Percentiles rank a stretch among this genome's conserved stretches.
phyloP scores from a whole-genome alignment of 139 green algal genomes.

The Asterochloris erici region DNA sequence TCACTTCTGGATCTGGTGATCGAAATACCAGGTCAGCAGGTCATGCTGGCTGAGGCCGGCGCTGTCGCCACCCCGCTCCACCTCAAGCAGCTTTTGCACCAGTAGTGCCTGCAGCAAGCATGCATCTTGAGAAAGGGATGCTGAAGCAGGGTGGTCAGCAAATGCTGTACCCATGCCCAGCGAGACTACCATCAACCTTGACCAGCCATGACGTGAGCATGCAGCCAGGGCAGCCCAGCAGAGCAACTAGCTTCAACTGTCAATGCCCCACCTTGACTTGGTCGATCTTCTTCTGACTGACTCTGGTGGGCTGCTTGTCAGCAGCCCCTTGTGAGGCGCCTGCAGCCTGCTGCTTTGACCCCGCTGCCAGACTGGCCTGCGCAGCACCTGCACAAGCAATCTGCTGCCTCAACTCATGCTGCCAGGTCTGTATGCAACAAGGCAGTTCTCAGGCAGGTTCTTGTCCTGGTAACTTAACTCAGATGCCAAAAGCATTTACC shows the following conservation, averaged over 20 bases:
- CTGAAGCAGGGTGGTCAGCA: neutral
- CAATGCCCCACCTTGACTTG: conserved; percentile 63
- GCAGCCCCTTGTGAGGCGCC: neutral
- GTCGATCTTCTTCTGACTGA: conserved; percentile 70
- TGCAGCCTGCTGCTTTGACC: conserved; percentile 5
- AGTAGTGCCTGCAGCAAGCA: conserved; percentile 1
- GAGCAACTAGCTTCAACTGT: no score
- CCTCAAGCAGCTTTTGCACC: neutral
- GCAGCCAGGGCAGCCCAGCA: no score
- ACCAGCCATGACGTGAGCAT: neutral
- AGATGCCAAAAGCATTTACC: no score
- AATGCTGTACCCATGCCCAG: neutral
- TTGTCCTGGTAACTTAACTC: no score
- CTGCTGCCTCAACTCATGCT: no score
- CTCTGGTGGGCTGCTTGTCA: conserved; percentile 39
- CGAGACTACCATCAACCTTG: neutral
- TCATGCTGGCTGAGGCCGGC: conserved; percentile 65
- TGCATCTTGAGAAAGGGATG: neutral
- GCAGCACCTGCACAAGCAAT: no score
- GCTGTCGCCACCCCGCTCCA: conserved; percentile 59
- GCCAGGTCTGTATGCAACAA: no score
- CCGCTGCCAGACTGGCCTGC: neutral
- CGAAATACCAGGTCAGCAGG: conserved; percentile 84
- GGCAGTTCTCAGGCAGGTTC: no score
- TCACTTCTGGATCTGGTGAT: conserved; percentile 40